Evolutionary conservation across 2,329 filamentous ascomycete species (phyloP), one percentile per base, ranked within the genome.

Genomic region (Lomentospora prolificans): DNA sequence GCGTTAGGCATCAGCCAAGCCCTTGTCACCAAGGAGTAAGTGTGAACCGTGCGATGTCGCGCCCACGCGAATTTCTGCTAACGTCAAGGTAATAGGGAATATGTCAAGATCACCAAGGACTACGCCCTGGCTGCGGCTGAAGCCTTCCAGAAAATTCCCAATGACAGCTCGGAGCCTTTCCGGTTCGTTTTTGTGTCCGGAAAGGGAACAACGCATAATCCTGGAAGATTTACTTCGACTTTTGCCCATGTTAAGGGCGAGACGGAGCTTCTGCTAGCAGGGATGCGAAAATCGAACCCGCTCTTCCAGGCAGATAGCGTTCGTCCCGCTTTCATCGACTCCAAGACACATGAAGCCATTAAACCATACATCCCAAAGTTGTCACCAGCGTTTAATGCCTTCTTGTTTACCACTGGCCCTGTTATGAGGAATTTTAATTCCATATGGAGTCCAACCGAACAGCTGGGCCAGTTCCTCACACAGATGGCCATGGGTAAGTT

Each of bases 181-280:
- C 81, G 80, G 53, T 90, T 90, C 66, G 74, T 90, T 59, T 86
- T 83, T 64, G 78, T 90, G 28, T 90, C 86, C 0, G 86, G 84
- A 51, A 69, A 73, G 53, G 82, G 82, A 50, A 79, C 84, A 0
- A 85, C 82, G 1, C 75, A 76, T 17, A 69, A 69, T 1, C 85
- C 85, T 0, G 76, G 77, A 3, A 64, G 66, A 3, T 76, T 84
- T 61, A 79, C 84, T 0, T 66, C 76, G 17, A 68, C 80, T 48
- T 90, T 81, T 62, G 83, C 74, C 1, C 72, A 76, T 10, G 75
- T 87, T 56, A 90, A 91, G 66, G 87, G 87, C 10, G 75, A 82
- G 64, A 78, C 80, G 0, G 87, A 91, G 67, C 60, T 72, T 1
- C 67, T 72, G 1, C 74, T 91, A 1, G 73, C 85, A 1, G 72